Evolutionary conservation across 2,329 filamentous ascomycete species (phyloP), one percentile per base, ranked within the genome.

Genomic region (Dactylonectria macrodidyma): DNA sequence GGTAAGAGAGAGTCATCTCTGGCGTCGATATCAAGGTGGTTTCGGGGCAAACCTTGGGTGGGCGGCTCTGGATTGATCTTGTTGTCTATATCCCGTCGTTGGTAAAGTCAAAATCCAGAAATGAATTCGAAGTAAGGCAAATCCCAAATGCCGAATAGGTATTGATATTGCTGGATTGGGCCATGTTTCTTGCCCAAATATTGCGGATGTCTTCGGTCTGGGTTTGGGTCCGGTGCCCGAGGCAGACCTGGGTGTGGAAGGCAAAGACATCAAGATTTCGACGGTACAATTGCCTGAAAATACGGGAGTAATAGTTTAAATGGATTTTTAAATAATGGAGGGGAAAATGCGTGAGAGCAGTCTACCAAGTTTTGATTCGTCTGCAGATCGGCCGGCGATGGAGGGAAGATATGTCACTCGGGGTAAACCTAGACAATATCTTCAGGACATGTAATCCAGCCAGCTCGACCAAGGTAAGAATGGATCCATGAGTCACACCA

Each of bases 391-490:
- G 14, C 41, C 14, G 6, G 41, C 16, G 14, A n/a, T 44, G 14
- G 16, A 44, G 41, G 38, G 6, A 44, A 44, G 2, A 6, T 8
- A 7, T 44, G 14, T 14, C 41, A n/a, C n/a, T 44, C 8, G n/a
- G 41, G 41, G 11, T 14, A 44, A 44, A 57, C 58, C 46, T 34
- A 50, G 51, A 22, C 34, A 12, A 10, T 6, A 30, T 47, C 12
- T 19, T 16, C 14, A 16, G 11, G 8, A 52, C 59, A 47, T 55
- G 44, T 55, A 41, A 66, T 51, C 38, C 11, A 50, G 24, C 30
- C 54, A 41, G 65, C 44, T 36, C 57, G 62, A 72, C 44, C 51
- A 59, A 47, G 68, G 65, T 34, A 36, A 34, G 33, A 38, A 65
- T 48, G 47, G 11, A 8, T 7, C 52, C 50, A 58, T 36, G 16